A percentile compares a stretch with the other conserved stretches of the same genome.
Evolutionary conservation across 192 early-diverging fungal genomes (phyloP).

Genomic region (Obelidium mucronatum): DNA sequence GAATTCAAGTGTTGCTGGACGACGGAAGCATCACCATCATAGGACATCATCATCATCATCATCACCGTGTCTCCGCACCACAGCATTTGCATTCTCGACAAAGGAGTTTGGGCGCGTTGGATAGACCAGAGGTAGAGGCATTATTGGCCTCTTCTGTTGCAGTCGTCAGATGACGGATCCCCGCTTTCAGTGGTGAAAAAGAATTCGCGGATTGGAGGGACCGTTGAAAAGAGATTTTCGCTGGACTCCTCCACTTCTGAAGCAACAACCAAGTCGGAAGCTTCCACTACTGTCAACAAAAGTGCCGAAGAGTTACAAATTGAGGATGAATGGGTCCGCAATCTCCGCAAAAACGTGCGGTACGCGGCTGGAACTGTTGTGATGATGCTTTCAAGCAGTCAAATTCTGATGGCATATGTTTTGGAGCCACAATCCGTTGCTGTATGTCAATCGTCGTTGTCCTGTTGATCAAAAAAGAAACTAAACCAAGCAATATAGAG

Average conservation of each 20-base stretch:
- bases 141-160: too few relatives aligned
- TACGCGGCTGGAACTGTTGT: constrained; percentile 36
- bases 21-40: constrained; percentile 4
- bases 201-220: too few relatives aligned
- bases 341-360: constrained; percentile 31
- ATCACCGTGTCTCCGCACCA: too few relatives aligned
- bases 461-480: too few relatives aligned
- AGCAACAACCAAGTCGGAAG: too few relatives aligned
- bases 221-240: too few relatives aligned
- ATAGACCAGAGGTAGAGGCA: not conserved
- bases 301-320: not conserved
- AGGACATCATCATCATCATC: not conserved
- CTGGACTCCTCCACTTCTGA: too few relatives aligned
- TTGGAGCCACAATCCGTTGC: constrained; percentile 47
- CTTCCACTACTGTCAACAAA: not conserved
- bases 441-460: not conserved
- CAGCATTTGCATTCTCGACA: too few relatives aligned
- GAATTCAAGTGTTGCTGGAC: too few relatives aligned
- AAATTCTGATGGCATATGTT: constrained; percentile 50
- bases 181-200: too few relatives aligned
- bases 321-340: constrained; percentile 5
- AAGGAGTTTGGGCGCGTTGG: not conserved
- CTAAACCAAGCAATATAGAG: too few relatives aligned
- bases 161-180: too few relatives aligned
- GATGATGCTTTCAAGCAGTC: constrained; percentile 52